Base-by-base conservation (phyloP, 306 rosid genomes). In the Oemleria cerasiformis region DNA sequence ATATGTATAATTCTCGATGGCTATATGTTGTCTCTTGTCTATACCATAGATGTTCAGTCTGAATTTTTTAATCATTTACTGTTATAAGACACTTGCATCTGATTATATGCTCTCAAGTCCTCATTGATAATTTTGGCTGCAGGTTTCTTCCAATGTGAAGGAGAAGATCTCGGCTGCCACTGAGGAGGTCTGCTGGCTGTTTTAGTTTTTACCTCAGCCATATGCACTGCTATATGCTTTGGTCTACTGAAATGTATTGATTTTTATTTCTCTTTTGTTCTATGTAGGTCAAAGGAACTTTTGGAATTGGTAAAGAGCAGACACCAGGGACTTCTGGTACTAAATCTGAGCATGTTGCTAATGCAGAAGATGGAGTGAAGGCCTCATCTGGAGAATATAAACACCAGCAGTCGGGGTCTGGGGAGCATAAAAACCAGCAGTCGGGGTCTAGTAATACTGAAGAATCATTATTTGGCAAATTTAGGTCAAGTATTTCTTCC, bases 101-200 rank as follows among this genome's bases (percentile, higher is more conserved):
- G 36, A 4, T 62, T 53, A 17, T 16, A 9, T 43, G 39, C 12
- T 69, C 39, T 54, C 40, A 40, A 54, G 16, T 70, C 36, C 1
- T 50, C 40, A 23, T 25, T 75, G 65, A 40, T 65, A 14, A 9
- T 44, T 41, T 38, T 64, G 67, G 69, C 68, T 75, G 30, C 78
- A 91, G 97, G 99, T 86, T 75, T 94, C 99, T 65, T 62, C 82
- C 70, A 84, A 86, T 78, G 88, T 88, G 67, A 94, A 87, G 79
- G 96, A 89, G 87, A 94, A 87, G 86, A 76, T 94, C 68, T 82
- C 95, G 17, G 86, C 86, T 81, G 92, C 99, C 77, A 76, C 90
- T 38, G 99, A 84, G 74, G 97, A 94, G 92, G 98, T 88, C 9
- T 56, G 88, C 80, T 45, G 63, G 63, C 51, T 72, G 56, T 64